These are phyloP conservation scores for Leishmania amazonensis DNA, from an alignment of 208 protist species.

Conservation along the genomic window DNA sequence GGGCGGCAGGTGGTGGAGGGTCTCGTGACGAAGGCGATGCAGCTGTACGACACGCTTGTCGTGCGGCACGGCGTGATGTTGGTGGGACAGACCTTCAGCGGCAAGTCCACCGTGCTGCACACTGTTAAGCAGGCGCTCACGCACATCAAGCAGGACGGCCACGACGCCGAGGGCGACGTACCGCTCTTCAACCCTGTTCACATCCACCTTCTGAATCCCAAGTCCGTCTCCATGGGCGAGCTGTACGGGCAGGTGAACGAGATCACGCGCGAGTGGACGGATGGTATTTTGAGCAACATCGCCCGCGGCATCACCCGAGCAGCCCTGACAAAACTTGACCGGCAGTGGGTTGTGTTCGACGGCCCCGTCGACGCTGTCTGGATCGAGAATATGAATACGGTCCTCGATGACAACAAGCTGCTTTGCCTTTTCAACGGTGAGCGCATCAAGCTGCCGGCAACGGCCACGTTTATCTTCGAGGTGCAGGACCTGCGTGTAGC, in stretches of 20 bases:
- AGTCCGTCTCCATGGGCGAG: slow-evolving; percentile 96
- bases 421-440: slow-evolving; percentile 98
- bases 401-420: slow-evolving; percentile 99
- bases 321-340: slow-evolving; percentile 67
- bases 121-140: slow-evolving; percentile 87
- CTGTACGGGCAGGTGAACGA: slow-evolving; percentile 97
- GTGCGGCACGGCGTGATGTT: slow-evolving; percentile 95
- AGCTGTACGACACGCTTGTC: slow-evolving; percentile 94
- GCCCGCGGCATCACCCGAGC: slow-evolving; percentile 87
- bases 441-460: slow-evolving; percentile 95
- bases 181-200: slow-evolving; percentile 87
- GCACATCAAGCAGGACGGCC: slow-evolving; percentile 67
- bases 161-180: slow-evolving; percentile 63
- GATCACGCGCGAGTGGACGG: slow-evolving; percentile 97
- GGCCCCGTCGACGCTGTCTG: slow-evolving; percentile 99
- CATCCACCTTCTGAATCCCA: slow-evolving; percentile 94
- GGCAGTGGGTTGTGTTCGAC: slow-evolving; percentile 98
- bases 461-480: slow-evolving; percentile 98
- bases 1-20: slow-evolving; percentile 83
- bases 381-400: slow-evolving; percentile 99
- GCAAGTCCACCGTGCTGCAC: slow-evolving; percentile 91
- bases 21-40: slow-evolving; percentile 89
- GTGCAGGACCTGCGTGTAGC: slow-evolving; percentile 97
- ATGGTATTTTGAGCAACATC: slow-evolving; percentile 96
- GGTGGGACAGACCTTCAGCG: slow-evolving; percentile 95